Evolutionary conservation across 148 eudicot species (phyloP).

Genomic region (Camellia lanceoleosa): DNA sequence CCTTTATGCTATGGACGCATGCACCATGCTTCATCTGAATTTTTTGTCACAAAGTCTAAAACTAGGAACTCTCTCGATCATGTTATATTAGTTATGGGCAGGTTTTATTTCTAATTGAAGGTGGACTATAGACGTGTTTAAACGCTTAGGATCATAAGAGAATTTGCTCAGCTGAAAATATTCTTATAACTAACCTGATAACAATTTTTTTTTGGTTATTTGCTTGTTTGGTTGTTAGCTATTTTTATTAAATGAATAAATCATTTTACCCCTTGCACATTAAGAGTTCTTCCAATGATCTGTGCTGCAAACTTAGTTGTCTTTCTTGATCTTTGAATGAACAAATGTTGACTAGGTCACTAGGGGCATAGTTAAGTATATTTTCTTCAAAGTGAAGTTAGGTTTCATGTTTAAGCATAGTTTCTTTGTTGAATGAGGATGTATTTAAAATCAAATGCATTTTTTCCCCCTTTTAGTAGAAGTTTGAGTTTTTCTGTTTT

Average conservation of each 20-base stretch:
- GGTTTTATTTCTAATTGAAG: no score
- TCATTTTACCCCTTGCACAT: neutral
- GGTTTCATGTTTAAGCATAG: neutral
- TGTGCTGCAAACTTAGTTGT: neutral
- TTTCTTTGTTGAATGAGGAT: slow-evolving; percentile 3
- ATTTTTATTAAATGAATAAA: neutral
- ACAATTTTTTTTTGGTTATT: neutral
- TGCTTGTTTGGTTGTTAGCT: neutral
- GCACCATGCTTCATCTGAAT: neutral
- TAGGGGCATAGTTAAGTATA: neutral
- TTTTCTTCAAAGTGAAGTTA: neutral
- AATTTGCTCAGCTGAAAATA: neutral
- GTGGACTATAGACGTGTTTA: no score
- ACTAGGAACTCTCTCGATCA: neutral
- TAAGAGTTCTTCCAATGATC: neutral
- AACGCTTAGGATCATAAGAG: no score
- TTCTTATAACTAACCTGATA: neutral
- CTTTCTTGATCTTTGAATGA: neutral
- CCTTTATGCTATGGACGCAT: neutral
- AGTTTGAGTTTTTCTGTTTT: neutral
- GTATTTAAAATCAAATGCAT: neutral
- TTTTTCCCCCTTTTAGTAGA: neutral
- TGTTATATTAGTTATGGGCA: neutral
- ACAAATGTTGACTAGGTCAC: neutral
- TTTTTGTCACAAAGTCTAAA: neutral